Conservation (phyloP, 768 basidiomycete genomes). For the Lentinus tigrinus region DNA sequence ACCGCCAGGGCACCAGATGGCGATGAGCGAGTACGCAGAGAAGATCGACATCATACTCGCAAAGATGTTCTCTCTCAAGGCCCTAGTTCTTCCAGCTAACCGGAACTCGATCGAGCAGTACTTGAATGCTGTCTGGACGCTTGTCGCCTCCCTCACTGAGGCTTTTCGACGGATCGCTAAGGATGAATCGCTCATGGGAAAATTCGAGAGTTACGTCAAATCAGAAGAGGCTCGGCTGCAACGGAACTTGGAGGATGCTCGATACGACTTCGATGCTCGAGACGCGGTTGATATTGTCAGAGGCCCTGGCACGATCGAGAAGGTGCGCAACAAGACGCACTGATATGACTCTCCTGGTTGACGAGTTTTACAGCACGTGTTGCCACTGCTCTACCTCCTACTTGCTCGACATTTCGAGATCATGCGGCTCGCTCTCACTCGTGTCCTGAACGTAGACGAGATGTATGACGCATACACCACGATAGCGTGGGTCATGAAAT, state of each 20-base stretch:
- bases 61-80: conserved; percentile 14
- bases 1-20: conserved; percentile 22
- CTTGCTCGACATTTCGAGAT: conserved; percentile 34
- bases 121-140: conserved; percentile 14
- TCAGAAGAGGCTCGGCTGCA: conserved; percentile 27
- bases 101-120: conserved; percentile 26
- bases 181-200: conserved; percentile 22
- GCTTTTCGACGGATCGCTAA: conserved; percentile 15
- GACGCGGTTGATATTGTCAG: conserved; percentile 30
- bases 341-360: background rate
- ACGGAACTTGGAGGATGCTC: conserved; percentile 26
- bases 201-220: conserved; percentile 26
- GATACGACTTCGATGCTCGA: conserved; percentile 32
- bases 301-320: conserved; percentile 35
- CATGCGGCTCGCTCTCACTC: conserved; percentile 26
- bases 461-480: background rate
- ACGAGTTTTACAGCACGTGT: conserved; percentile 22
- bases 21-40: conserved; percentile 12
- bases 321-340: conserved; percentile 19
- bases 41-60: conserved; percentile 12
- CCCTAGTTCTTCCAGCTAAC: conserved; percentile 19
- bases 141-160: conserved; percentile 8
- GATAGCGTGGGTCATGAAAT: background rate
- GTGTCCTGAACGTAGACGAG: conserved; percentile 28
- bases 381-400: conserved; percentile 36